These are phyloP conservation scores for Fusarium decemcellulare DNA, from an alignment of 2,329 filamentous ascomycete genomes.

Conservation along the genomic window DNA sequence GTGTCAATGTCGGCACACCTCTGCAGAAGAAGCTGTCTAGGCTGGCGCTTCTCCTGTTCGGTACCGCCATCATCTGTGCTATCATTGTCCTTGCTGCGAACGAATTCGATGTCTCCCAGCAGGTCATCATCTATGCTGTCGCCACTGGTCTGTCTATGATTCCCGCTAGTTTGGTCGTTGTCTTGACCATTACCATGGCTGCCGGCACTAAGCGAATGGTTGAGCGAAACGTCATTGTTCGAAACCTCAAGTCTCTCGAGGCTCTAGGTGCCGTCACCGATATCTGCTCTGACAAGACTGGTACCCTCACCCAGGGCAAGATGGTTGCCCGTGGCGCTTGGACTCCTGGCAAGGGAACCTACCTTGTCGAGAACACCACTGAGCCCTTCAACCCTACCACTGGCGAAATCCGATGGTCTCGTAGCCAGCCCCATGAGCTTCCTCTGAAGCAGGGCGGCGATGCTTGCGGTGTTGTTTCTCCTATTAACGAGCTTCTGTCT, in stretches of 20 bases:
- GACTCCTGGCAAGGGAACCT: conserved; percentile 70
- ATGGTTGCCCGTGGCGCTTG: conserved; percentile 75
- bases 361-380: conserved; percentile 68
- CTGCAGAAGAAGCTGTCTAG: conserved; percentile 78
- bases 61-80: conserved; percentile 76
- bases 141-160: conserved; percentile 65
- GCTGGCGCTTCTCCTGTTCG: conserved; percentile 76
- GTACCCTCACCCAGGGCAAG: conserved; percentile 74
- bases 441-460: conserved; percentile 52
- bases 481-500: conserved; percentile 54
- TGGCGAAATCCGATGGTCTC: conserved; percentile 61
- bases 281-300: conserved; percentile 69
- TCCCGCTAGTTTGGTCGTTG: conserved; percentile 63
- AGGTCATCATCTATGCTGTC: conserved; percentile 72
- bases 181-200: conserved; percentile 73
- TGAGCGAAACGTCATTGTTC: conserved; percentile 66
- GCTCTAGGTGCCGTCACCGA: conserved; percentile 73
- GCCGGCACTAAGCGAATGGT: conserved; percentile 68
- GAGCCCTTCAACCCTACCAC: conserved; percentile 70
- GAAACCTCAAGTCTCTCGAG: conserved; percentile 67
- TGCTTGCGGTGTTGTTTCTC: conserved; percentile 41
- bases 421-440: conserved; percentile 56
- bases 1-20: conserved; percentile 78
- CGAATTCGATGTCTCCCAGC: conserved; percentile 64
- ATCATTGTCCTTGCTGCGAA: conserved; percentile 79